phyloP scores from a whole-genome alignment of 1,139 yeast genomes.

The Magnusiomyces ingens region DNA sequence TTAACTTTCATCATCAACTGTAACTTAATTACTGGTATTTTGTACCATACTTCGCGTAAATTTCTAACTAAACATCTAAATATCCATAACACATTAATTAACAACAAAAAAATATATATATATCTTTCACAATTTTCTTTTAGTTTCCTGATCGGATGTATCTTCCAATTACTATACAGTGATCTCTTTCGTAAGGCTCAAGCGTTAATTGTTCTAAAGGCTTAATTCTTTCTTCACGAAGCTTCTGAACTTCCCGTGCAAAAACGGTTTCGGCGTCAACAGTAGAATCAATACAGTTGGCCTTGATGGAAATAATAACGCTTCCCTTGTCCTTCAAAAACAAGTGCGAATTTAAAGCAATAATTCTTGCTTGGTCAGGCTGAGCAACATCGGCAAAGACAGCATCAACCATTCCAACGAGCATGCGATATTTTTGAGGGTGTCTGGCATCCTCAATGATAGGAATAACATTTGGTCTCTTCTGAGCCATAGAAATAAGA shows the following conservation, averaged over 20 bases:
- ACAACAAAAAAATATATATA: not conserved
- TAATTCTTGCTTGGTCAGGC: conserved; percentile 99
- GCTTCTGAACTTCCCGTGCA: conserved; percentile 98
- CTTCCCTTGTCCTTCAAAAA: conserved; percentile 96
- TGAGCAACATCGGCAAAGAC: conserved; percentile 99
- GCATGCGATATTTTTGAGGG: conserved; percentile 99
- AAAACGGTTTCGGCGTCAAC: conserved; percentile 99
- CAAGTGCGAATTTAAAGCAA: conserved; percentile 95
- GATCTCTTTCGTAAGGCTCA: conserved; percentile 99
- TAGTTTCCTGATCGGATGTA: conserved; percentile 73
- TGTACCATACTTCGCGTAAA: no score
- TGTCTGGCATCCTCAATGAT: conserved; percentile 99
- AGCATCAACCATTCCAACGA: conserved; percentile 96
- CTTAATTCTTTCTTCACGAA: conserved; percentile 97
- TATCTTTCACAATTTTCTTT: not conserved
- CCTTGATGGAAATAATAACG: conserved; percentile 29
- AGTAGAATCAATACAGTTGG: conserved; percentile 98
- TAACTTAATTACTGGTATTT: no score
- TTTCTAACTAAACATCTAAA: no score
- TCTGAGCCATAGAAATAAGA: conserved; percentile 98
- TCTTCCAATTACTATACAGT: conserved; percentile 96
- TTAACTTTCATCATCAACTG: no score
- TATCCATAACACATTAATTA: no score
- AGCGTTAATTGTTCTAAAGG: conserved; percentile 97
- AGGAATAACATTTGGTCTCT: conserved; percentile 98